These are phyloP conservation scores for Lycium ferocissimum DNA, from an alignment of 257 asterid genomes.

Conservation along the genomic window DNA sequence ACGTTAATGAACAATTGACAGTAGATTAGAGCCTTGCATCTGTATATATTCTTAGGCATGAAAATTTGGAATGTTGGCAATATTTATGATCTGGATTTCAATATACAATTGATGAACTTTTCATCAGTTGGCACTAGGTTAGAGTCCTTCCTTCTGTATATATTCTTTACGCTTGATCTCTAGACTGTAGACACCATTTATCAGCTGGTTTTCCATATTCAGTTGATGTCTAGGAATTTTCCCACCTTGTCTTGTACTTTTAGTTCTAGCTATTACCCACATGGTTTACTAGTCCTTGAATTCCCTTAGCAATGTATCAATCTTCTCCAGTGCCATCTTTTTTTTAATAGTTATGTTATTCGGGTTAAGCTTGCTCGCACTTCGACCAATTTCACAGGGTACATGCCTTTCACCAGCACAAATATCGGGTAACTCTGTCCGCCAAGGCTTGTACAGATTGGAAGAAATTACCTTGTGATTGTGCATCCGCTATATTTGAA, in stretches of 20 bases:
- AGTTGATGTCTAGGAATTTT: not conserved
- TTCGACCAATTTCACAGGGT: no score
- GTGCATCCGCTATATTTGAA: no score
- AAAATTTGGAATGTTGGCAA: not conserved
- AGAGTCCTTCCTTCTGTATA: slow-evolving; percentile 7
- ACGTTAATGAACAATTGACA: not conserved
- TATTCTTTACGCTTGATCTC: not conserved
- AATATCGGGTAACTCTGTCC: no score
- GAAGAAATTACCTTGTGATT: no score
- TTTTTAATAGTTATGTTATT: no score
- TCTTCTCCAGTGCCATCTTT: no score
- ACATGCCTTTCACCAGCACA: no score
- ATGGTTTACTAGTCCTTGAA: not conserved
- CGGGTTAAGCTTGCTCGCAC: no score
- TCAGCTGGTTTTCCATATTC: not conserved
- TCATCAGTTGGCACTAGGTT: not conserved
- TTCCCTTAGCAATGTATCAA: no score
- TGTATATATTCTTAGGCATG: not conserved
- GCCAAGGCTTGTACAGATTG: no score
- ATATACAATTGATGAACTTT: not conserved
- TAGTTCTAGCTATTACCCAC: not conserved
- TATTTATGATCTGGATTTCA: not conserved
- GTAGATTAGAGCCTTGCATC: not conserved
- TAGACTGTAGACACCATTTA: not conserved
- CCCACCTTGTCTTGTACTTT: not conserved